Conservation (phyloP, 176 grass and related monocot genomes). For the Puya raimondii region DNA sequence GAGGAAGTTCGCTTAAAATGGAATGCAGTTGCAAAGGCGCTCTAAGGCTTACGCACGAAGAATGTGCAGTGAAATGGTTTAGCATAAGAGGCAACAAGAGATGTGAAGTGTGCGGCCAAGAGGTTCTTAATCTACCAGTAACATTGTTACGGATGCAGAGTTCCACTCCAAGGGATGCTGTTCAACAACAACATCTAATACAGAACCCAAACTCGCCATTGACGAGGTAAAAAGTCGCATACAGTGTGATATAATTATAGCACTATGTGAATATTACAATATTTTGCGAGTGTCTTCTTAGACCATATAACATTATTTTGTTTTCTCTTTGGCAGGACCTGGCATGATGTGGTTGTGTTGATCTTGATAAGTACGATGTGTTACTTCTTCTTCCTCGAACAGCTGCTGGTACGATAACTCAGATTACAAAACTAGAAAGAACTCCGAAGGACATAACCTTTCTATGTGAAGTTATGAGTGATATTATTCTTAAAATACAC, state of each 20-base stretch:
- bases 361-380: conserved; percentile 48
- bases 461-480: not conserved
- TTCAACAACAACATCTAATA: conserved; percentile 5
- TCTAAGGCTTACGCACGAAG: conserved; percentile 47
- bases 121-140: conserved; percentile 60
- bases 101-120: conserved; percentile 58
- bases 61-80: conserved; percentile 69
- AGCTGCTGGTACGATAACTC: conserved; percentile 34
- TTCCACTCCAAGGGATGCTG: not conserved
- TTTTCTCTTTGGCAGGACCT: conserved; percentile 12
- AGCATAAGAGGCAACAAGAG: conserved; percentile 50
- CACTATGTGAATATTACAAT: not conserved
- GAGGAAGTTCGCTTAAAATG: conserved; percentile 35
- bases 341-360: conserved; percentile 39
- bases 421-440: not conserved
- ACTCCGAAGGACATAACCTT: not conserved
- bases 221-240: not conserved
- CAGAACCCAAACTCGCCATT: conserved; percentile 7
- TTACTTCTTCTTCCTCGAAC: conserved; percentile 77
- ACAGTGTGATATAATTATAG: not conserved
- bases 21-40: conserved; percentile 75
- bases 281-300: not conserved
- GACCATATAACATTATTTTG: not conserved
- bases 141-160: conserved; percentile 33
- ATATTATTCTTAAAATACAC: not conserved